Evolutionary conservation across 768 basidiomycete genomes (phyloP).

Genomic region (Calocera viscosa): DNA sequence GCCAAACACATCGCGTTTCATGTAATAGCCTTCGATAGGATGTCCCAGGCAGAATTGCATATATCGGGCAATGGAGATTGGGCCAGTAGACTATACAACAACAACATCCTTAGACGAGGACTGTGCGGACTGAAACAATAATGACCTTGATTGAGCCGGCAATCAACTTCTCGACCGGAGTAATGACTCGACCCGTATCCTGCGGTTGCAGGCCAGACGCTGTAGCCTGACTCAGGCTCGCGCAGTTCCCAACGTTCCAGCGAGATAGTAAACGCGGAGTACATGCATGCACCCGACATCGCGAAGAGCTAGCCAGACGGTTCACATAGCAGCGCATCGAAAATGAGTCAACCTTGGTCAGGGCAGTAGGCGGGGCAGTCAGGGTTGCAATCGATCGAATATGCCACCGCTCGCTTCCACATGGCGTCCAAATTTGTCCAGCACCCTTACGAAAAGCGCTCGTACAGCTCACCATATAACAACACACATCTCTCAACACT

Average conservation of each 20-base stretch:
- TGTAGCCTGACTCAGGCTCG: background rate
- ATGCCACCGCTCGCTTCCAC: background rate
- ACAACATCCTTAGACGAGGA: background rate
- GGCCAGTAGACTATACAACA: conserved; percentile 60
- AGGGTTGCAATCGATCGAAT: background rate
- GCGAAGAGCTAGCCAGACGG: background rate
- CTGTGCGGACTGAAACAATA: background rate
- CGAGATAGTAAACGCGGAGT: background rate
- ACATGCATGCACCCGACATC: background rate
- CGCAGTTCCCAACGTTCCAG: background rate
- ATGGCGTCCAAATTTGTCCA: conserved; percentile 3
- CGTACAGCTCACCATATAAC: background rate
- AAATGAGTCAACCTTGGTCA: conserved; percentile 7
- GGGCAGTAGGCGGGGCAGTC: background rate
- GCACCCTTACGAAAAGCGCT: background rate
- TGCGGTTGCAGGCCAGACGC: background rate
- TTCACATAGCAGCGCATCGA: conserved; percentile 3
- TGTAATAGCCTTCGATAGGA: conserved; percentile 88
- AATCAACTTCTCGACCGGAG: conserved; percentile 49
- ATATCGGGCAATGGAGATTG: conserved; percentile 75
- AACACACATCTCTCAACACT: background rate
- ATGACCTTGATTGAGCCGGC: conserved; percentile 59
- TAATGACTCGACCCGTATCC: conserved; percentile 10
- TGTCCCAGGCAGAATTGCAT: conserved; percentile 87
- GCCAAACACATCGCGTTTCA: conserved; percentile 70